A percentile compares a stretch with the other conserved stretches of the same genome.
phyloP scores from a whole-genome alignment of 257 asterid genomes.

The Jaltomata sinuosa region DNA sequence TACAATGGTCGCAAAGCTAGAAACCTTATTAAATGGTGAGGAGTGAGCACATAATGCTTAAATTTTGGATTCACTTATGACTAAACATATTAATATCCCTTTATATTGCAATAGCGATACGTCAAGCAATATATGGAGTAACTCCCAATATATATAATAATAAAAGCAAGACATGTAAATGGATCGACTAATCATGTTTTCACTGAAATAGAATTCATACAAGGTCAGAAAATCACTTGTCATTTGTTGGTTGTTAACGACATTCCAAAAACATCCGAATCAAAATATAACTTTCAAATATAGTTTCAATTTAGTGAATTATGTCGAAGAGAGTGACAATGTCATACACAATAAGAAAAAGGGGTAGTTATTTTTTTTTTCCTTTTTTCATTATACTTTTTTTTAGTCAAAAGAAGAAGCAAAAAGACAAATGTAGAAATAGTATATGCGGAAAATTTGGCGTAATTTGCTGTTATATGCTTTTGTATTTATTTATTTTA shows the following conservation, averaged over 20 bases:
- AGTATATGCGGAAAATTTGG: background rate
- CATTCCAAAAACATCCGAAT: background rate
- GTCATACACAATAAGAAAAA: no score
- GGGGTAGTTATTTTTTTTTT: no score
- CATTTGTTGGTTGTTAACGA: no score
- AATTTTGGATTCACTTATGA: background rate
- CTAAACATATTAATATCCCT: background rate
- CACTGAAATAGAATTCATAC: no score
- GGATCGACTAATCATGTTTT: background rate
- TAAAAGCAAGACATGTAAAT: accelerated
- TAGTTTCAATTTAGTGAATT: no score
- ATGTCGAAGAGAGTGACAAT: no score
- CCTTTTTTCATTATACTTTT: background rate
- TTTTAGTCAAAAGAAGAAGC: background rate
- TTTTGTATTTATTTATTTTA: background rate
- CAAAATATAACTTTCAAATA: background rate
- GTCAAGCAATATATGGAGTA: no score
- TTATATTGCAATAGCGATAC: no score
- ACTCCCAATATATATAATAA: background rate
- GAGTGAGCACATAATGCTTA: background rate
- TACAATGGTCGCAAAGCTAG: background rate
- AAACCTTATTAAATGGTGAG: background rate
- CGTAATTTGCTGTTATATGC: background rate
- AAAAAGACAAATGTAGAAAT: background rate
- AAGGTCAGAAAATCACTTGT: no score